Base-by-base conservation (phyloP, 2,329 filamentous ascomycete species). In the Hymenotorrendiella dingleyae region DNA sequence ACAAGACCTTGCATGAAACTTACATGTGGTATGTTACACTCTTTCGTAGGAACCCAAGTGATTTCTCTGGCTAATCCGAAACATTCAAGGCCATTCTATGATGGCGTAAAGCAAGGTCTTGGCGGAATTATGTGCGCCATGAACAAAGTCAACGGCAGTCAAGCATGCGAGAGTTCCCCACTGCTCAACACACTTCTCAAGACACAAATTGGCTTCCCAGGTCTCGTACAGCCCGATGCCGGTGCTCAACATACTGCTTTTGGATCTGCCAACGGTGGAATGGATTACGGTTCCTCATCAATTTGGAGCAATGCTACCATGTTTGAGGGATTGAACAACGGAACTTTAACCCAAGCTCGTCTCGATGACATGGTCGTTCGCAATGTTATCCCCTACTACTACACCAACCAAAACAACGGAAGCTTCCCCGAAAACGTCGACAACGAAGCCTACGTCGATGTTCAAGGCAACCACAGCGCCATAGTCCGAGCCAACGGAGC, bases 21-120 rank as follows among this genome's bases (percentile, higher is more conserved):
- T 94, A 94, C 54, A 72, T 82, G 0, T 93, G 86, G 86, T 87
- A 87, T 0, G 28, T 22, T 94, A 93, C 60, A 82, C 80, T 0
- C n/a, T 70, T 93, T 16, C 76, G 74, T 38, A 84, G 82, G 4
- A 63, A 35, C 50, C n/a, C 30, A 11, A 8, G 4, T 21, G 11
- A 6, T 4, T 5, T 21, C 16, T 12, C 9, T 19, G 21, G 10
- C 30, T 33, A 9, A 33, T 11, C 3, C 24, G 11, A 17, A 11
- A 19, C 19, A 29, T n/a, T 29, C 4, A 12, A 40, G 28, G 37
- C 29, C 39, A n/a, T 41, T 41, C 14, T 41, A 41, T 17, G 39
- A 41, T 28, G 39, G n/a, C 5, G 22, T 41, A n/a, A 41, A 59
- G 36, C 21, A 36, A 30, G 45, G 48, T 19, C 24, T 50, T 22